Evolutionary conservation across 805 yeast species (phyloP), one percentile per base, ranked within the genome.

Genomic region (Saturnispora hagleri): DNA sequence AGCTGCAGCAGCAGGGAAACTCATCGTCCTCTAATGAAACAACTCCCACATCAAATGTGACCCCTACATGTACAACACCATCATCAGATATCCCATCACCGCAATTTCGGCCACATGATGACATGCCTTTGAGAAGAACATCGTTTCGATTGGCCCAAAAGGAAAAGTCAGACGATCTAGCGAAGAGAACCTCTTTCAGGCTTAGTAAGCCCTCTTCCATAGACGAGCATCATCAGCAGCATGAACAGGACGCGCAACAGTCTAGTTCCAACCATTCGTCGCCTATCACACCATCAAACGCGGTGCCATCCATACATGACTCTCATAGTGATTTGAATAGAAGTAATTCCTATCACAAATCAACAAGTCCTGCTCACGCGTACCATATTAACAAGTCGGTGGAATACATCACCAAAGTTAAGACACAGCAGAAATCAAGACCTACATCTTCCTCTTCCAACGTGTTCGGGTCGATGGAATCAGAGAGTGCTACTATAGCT

Each of bases 31-130:
- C 36, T 9, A 41, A 12, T 36, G 47, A 43, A 20, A 47, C 47
- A 17, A 27, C 12, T 20, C 42, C 60, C 55, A 42, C 57, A 50
- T 34, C 57, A 52, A 26, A 28, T 26, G 31, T 48, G n/a, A 31
- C n/a, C 2, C 38, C 27, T 13, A 36, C 38, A 12, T 10, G 22
- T 34, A 36, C 28, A 26, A n/a, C 47, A 43, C 12, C 33, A 28
- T 46, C 55, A 12, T 47, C 64, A 15, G 60, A 62, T 12, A 48
- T 60, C 4, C 57, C 66, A 17, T 59, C 65, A 12, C 55, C 61
- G 1, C 62, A 60, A 22, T n/a, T 40, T 5, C 17, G 47, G 24
- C 43, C 55, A 6, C 53, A 53, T 28, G 54, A 53, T 41, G 62
- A 60, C 27, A 20, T 26, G 3, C 53, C 52, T 12, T 53, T 55